These are phyloP conservation scores for Daldinia vernicosa DNA, from an alignment of 495 filamentous ascomycete genomes.

Conservation along the genomic window DNA sequence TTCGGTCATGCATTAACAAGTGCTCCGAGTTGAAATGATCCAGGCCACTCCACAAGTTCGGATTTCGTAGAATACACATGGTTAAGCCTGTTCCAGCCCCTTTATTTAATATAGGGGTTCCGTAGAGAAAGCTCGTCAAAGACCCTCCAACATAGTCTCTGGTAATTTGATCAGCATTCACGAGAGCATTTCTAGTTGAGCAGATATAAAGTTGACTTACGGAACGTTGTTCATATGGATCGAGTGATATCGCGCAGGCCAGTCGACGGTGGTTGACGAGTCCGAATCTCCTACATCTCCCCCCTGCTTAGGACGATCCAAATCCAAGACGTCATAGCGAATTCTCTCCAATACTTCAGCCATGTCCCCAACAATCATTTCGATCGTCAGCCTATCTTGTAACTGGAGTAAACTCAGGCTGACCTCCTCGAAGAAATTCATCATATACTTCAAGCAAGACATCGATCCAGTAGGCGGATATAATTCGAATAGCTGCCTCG, in stretches of 20 bases:
- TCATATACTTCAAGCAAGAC: conserved; percentile 8
- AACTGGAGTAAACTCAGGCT: conserved; percentile 30
- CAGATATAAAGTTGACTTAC: conserved; percentile 38
- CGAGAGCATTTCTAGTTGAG: neutral
- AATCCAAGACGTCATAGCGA: conserved; percentile 42
- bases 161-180: neutral
- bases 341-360: conserved; percentile 44
- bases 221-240: conserved; percentile 54
- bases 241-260: conserved; percentile 47
- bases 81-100: conserved; percentile 30
- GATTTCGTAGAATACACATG: conserved; percentile 44
- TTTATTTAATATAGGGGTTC: conserved; percentile 42
- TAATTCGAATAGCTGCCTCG: neutral
- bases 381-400: conserved; percentile 34
- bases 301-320: conserved; percentile 33
- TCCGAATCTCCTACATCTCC: no score
- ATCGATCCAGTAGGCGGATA: neutral
- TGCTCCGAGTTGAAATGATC: conserved; percentile 46
- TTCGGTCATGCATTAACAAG: conserved; percentile 32
- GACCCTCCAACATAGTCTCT: conserved; percentile 53
- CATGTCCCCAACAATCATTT: conserved; percentile 45
- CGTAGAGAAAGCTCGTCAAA: conserved; percentile 46
- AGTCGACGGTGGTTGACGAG: no score
- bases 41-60: conserved; percentile 15
- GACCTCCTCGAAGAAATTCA: conserved; percentile 28